A percentile compares a stretch with the other conserved stretches of the same genome.
Evolutionary conservation across 129 eudicot species (phyloP).

Genomic region (Centella asiatica): DNA sequence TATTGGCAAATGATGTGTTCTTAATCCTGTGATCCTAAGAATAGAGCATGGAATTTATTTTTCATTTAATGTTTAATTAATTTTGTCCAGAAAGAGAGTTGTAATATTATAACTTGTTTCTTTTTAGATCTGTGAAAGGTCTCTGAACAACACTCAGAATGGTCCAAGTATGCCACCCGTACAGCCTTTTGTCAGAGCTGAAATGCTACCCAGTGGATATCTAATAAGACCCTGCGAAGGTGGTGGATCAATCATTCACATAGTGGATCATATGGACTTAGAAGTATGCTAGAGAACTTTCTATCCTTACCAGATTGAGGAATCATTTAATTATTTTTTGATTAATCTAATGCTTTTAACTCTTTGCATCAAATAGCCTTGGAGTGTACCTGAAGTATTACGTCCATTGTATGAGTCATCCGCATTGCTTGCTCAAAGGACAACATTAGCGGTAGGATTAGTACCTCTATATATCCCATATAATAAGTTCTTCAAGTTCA

Average conservation of each 20-base stretch:
- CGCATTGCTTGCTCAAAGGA: constrained; percentile 45
- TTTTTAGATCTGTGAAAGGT: constrained; percentile 73
- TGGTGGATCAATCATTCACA: constrained; percentile 74
- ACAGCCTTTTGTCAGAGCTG: constrained; percentile 56
- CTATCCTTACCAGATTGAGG: too few species aligned
- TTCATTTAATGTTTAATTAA: too few species aligned
- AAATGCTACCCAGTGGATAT: constrained; percentile 78
- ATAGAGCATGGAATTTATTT: too few species aligned
- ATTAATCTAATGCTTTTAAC: too few species aligned
- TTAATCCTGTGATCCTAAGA: too few species aligned
- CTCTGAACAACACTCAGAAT: constrained; percentile 64
- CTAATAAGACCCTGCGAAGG: constrained; percentile 91
- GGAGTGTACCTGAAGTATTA: constrained; percentile 43
- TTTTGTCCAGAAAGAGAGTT: too few species aligned
- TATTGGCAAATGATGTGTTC: background rate
- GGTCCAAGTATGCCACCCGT: constrained; percentile 57
- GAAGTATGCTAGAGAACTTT: too few species aligned
- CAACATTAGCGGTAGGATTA: constrained; percentile 32
- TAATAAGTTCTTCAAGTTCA: background rate
- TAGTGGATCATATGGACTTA: constrained; percentile 75
- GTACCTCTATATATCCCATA: background rate
- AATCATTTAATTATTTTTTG: too few species aligned
- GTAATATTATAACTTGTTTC: too few species aligned
- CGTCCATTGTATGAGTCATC: constrained; percentile 50
- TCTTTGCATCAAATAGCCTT: too few species aligned